Evolutionary conservation across 2,329 filamentous ascomycete species (phyloP), one percentile per base, ranked within the genome.

Genomic region (Ascochyta pisi): DNA sequence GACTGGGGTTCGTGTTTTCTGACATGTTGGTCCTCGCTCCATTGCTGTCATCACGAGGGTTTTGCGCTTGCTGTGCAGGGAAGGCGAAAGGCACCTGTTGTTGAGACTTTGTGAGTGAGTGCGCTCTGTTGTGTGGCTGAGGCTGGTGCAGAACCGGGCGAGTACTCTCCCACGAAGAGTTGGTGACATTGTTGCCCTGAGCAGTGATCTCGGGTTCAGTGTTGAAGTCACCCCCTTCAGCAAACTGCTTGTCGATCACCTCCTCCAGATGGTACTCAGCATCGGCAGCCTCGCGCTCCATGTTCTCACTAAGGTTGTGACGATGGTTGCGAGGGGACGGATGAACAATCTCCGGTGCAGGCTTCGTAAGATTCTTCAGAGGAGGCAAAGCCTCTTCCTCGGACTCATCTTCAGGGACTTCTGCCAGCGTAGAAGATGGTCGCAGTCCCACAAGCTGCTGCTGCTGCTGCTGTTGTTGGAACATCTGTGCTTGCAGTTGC

Each of bases 201-300:
- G 60, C 54, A 26, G 61, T 68, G 29, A 61, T 58, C 50, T 75
- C 68, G 58, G 73, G 66, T 57, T 76, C 86, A 2, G 88, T 88
- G 66, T 86, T 90, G 69, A 91, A 79, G 67, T 69, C 72, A 63
- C 91, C 89, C 51, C 90, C 88, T 63, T 92, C 89, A 57, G 93
- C 89, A 44, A 94, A 81, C 67, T 94, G 89, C 50, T 89, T 87
- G 47, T 91, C 87, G 59, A 93, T 86, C 58, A 91, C 87, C 70
- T 92, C 87, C 70, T 93, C 90, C 58, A 95, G 76, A 66, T 94
- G 91, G 69, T 95, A 94, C 67, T 96, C 91, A 4, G 90, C 89
- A 68, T 93, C 90, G 45, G 95, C 89, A 52, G 96, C 89, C 64
- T 95, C 92, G 59, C 88, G 89, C 72, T 96, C 92, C 23, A 96